phyloP scores from a whole-genome alignment of 2,329 filamentous ascomycete genomes.

The Neobulgaria alba region DNA sequence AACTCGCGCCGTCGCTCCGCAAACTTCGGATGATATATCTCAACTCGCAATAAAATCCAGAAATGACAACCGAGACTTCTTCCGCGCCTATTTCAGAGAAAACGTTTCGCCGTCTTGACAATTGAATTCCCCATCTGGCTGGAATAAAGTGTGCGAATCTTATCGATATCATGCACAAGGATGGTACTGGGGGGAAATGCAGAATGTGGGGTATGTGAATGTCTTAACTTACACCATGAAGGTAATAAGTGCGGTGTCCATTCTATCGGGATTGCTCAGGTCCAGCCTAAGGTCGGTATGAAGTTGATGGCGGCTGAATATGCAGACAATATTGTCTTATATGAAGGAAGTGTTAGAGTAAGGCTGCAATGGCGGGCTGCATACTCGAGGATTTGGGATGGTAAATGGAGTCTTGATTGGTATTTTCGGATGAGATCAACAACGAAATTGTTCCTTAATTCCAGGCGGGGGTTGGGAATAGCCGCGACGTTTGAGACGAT shows the following conservation, averaged over 20 bases:
- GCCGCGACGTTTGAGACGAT: neutral
- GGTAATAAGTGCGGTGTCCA: constrained; percentile 6
- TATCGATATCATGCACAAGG: neutral
- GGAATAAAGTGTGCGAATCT: neutral
- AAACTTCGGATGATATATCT: no score
- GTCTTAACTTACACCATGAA: constrained; percentile 5
- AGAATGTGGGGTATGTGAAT: neutral
- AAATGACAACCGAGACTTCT: neutral
- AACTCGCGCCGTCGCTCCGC: neutral
- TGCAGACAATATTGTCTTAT: neutral
- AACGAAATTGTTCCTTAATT: neutral
- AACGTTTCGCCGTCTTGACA: neutral
- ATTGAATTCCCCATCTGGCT: neutral
- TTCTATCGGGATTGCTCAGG: neutral
- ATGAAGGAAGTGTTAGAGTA: neutral
- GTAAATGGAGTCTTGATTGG: neutral
- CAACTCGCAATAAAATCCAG: neutral
- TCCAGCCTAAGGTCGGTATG: neutral
- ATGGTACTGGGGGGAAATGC: neutral
- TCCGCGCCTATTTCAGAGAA: neutral
- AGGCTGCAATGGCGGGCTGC: neutral
- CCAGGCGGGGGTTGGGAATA: neutral
- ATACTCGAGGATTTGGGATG: neutral
- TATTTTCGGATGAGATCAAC: neutral
- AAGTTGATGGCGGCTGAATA: neutral